Evolutionary conservation across 2,329 filamentous ascomycete genomes (phyloP).

Genomic region (Diplodia mutila): DNA sequence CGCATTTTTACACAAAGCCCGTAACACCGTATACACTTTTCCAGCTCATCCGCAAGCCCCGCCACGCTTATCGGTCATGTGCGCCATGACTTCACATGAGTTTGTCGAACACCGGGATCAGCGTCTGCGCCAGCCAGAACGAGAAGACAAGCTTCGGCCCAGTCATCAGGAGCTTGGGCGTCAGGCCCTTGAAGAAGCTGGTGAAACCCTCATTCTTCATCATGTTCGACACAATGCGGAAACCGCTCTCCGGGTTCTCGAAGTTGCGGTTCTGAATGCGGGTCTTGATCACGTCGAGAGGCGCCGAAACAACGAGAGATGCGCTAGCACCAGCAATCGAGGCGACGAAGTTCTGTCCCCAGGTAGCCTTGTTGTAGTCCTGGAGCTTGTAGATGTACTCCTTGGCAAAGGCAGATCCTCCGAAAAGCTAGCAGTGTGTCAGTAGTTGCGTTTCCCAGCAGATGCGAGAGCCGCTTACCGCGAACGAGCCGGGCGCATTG

Average conservation of each 20-base stretch:
- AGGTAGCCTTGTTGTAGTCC: slow-evolving; percentile 94
- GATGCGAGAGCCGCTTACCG: slow-evolving; percentile 60
- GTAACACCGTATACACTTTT: slow-evolving; percentile 26
- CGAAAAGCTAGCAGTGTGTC: slow-evolving; percentile 71
- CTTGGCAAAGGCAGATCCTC: slow-evolving; percentile 95
- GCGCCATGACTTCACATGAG: slow-evolving; percentile 49
- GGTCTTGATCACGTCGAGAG: slow-evolving; percentile 97
- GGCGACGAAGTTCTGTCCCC: slow-evolving; percentile 96
- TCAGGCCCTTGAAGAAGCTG: slow-evolving; percentile 96
- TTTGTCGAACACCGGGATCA: slow-evolving; percentile 90
- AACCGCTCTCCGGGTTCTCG: slow-evolving; percentile 92
- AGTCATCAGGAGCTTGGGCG: slow-evolving; percentile 98
- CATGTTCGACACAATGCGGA: slow-evolving; percentile 92
- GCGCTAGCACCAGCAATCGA: slow-evolving; percentile 94
- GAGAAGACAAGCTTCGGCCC: slow-evolving; percentile 99
- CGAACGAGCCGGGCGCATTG: slow-evolving; percentile 96
- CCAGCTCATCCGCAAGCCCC: background rate
- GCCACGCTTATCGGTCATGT: slow-evolving; percentile 14
- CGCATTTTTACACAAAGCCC: slow-evolving; percentile 26
- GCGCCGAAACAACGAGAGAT: slow-evolving; percentile 94
- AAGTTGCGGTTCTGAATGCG: slow-evolving; percentile 99
- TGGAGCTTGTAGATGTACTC: slow-evolving; percentile 87
- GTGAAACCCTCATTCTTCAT: slow-evolving; percentile 81
- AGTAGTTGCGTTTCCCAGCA: background rate
- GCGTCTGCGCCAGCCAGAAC: slow-evolving; percentile 98